These are phyloP conservation scores for Oldenlandia corymbosa DNA, from an alignment of 257 asterid genomes.

Conservation along the genomic window DNA sequence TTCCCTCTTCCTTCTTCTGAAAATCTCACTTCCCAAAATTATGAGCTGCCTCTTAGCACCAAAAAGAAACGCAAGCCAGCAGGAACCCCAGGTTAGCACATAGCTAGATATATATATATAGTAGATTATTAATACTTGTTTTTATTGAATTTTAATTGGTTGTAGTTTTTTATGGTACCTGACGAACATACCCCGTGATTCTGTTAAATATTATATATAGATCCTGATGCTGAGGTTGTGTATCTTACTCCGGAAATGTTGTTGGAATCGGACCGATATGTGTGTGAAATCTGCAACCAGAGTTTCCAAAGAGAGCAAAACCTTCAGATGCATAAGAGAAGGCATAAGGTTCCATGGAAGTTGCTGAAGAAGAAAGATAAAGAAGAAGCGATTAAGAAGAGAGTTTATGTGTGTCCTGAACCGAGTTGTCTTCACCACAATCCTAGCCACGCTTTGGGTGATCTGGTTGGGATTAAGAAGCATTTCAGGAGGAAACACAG, in stretches of 20 bases:
- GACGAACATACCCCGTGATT: no score
- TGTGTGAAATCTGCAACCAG: conserved; percentile 38
- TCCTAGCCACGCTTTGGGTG: conserved; percentile 37
- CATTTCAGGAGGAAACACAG: conserved; percentile 40
- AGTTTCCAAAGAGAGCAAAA: conserved; percentile 43
- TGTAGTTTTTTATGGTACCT: no score
- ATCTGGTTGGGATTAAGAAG: conserved; percentile 42
- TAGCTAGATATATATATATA: not conserved
- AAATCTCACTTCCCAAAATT: conserved; percentile 19
- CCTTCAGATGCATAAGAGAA: conserved; percentile 39
- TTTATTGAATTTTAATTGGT: no score
- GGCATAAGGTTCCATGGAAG: conserved; percentile 44
- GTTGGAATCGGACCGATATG: conserved; percentile 38
- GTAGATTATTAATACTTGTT: no score
- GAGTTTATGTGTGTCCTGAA: conserved; percentile 40
- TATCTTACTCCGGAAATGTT: conserved; percentile 35
- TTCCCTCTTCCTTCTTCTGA: conserved; percentile 31
- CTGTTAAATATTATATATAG: conserved; percentile 19
- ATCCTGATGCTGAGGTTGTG: conserved; percentile 43
- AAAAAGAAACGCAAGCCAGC: conserved; percentile 41
- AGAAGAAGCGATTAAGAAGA: conserved; percentile 20
- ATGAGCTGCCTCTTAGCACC: conserved; percentile 18
- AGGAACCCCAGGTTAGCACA: conserved; percentile 35
- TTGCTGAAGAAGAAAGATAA: conserved; percentile 26
- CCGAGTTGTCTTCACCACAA: conserved; percentile 39